A percentile compares a stretch with the other conserved stretches of the same genome.
These are phyloP conservation scores for Closterium sp. DNA, from an alignment of 139 green algal species.

Conservation along the genomic window DNA sequence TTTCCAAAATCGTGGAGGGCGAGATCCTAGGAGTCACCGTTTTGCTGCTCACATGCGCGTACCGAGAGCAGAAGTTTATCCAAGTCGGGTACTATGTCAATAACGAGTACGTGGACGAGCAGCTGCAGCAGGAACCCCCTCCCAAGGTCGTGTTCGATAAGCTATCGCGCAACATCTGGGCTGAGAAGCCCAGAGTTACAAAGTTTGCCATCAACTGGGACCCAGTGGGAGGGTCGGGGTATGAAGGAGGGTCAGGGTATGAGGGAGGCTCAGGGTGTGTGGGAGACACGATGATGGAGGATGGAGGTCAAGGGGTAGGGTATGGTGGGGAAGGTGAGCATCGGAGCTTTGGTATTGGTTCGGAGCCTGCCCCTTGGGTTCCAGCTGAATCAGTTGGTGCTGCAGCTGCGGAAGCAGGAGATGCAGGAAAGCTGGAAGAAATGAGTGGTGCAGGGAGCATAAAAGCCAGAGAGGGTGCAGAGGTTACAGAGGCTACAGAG, in stretches of 20 bases:
- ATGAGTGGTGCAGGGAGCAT: background rate
- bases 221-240: background rate
- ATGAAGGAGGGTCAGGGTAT: background rate
- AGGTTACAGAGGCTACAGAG: background rate
- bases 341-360: background rate
- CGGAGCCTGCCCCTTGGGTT: background rate
- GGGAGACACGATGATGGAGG: background rate
- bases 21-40: constrained; percentile 92
- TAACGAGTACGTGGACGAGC: constrained; percentile 89
- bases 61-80: constrained; percentile 67
- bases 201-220: constrained; percentile 68
- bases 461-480: too few species aligned
- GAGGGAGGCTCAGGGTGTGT: background rate
- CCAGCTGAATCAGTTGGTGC: too few species aligned
- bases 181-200: constrained; percentile 90
- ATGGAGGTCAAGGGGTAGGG: too few species aligned
- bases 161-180: constrained; percentile 73
- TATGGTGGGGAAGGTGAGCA: background rate
- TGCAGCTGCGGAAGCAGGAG: background rate
- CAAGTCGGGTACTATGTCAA: constrained; percentile 90
- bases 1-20: constrained; percentile 67
- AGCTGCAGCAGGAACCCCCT: constrained; percentile 58
- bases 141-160: constrained; percentile 67
- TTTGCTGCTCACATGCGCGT: constrained; percentile 93
- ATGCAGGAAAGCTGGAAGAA: background rate